Evolutionary conservation across 805 yeast species (phyloP).

Genomic region (Wickerhamiella sorbophila): DNA sequence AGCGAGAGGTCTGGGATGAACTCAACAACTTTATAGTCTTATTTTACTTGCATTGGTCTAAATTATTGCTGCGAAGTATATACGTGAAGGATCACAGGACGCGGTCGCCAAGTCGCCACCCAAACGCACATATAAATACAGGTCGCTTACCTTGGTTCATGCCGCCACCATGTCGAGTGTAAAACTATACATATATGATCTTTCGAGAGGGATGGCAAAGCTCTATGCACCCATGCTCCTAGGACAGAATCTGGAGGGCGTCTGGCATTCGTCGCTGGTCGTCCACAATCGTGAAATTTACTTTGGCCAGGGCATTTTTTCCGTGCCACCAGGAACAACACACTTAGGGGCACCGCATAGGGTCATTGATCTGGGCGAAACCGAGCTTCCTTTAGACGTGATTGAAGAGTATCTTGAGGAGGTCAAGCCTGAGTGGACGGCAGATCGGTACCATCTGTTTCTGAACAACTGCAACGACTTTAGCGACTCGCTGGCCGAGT

Average conservation of each 20-base stretch:
- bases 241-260: conserved; percentile 43
- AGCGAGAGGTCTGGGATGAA: no score
- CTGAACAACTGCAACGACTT: conserved; percentile 58
- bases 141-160: neutral
- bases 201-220: conserved; percentile 45
- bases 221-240: conserved; percentile 29
- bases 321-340: conserved; percentile 36
- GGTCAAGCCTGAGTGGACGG: conserved; percentile 29
- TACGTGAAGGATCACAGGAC: neutral
- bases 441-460: conserved; percentile 40
- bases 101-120: neutral
- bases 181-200: conserved; percentile 46
- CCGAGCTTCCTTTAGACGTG: conserved; percentile 38
- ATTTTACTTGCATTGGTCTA: neutral
- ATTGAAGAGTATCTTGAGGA: conserved; percentile 41
- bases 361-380: conserved; percentile 39
- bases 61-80: neutral
- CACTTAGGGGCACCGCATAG: conserved; percentile 46
- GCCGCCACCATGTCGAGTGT: conserved; percentile 23
- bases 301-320: conserved; percentile 45
- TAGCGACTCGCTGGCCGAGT: conserved; percentile 41
- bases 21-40: no score
- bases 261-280: conserved; percentile 48
- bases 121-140: neutral
- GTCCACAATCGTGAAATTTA: conserved; percentile 44